Percentiles rank a stretch among this genome's conserved stretches.
Evolutionary conservation across 768 basidiomycete genomes (phyloP).

Genomic region (Podaxis mareebaensis): DNA sequence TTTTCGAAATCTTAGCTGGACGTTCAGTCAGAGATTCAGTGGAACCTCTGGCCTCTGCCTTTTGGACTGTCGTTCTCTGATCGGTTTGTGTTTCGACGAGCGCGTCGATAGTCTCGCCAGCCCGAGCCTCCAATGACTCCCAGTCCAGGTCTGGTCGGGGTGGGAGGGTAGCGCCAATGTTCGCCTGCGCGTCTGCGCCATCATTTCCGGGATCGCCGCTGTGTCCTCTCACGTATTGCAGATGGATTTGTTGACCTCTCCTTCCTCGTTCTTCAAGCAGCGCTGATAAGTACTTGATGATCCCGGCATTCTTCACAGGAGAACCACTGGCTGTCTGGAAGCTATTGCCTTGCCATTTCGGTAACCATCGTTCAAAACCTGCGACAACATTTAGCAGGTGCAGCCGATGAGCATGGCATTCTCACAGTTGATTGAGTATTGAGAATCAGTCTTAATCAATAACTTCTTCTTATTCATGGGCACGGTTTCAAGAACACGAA

Average conservation of each 20-base stretch:
- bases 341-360: slow-evolving; percentile 58
- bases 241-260: slow-evolving; percentile 54
- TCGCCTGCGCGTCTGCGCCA: slow-evolving; percentile 77
- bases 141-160: slow-evolving; percentile 58
- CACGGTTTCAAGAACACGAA: slow-evolving; percentile 75
- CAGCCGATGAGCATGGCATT: slow-evolving; percentile 9
- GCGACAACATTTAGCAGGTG: slow-evolving; percentile 10
- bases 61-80: background rate
- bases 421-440: slow-evolving; percentile 80
- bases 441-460: slow-evolving; percentile 83
- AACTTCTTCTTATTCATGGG: slow-evolving; percentile 56
- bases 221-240: slow-evolving; percentile 82
- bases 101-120: background rate
- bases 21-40: background rate
- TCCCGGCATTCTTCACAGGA: slow-evolving; percentile 68
- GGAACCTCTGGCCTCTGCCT: background rate
- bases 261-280: slow-evolving; percentile 55
- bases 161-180: slow-evolving; percentile 47
- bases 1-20: slow-evolving; percentile 6
- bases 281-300: slow-evolving; percentile 72
- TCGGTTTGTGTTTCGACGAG: background rate
- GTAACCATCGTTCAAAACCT: slow-evolving; percentile 74
- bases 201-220: slow-evolving; percentile 82
- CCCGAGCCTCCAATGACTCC: slow-evolving; percentile 33
- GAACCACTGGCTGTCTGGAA: slow-evolving; percentile 49